A percentile compares a stretch with the other conserved stretches of the same genome.
phyloP scores from a whole-genome alignment of 768 basidiomycete genomes.

The Lactarius vividus region DNA sequence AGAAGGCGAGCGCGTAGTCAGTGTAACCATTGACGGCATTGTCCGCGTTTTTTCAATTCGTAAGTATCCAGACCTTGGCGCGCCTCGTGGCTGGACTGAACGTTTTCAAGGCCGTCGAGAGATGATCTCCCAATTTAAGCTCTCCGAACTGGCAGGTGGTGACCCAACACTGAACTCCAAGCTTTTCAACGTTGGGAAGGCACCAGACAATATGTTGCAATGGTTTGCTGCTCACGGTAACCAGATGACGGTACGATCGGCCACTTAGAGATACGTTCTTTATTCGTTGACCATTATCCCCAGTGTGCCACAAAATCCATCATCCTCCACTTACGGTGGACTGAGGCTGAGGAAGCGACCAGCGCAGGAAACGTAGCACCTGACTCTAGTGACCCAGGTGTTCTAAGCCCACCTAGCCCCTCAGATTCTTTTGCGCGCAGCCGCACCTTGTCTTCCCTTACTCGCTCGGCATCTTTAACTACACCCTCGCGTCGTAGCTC shows the following conservation, averaged over 20 bases:
- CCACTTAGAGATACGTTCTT: background rate
- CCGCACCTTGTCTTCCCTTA: slow-evolving; percentile 50
- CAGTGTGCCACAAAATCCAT: slow-evolving; percentile 88
- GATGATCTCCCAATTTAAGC: slow-evolving; percentile 91
- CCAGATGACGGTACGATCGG: slow-evolving; percentile 74
- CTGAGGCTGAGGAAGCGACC: slow-evolving; percentile 52
- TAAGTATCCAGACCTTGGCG: slow-evolving; percentile 39
- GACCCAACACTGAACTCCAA: slow-evolving; percentile 67
- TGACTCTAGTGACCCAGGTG: slow-evolving; percentile 25
- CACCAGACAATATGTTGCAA: slow-evolving; percentile 88
- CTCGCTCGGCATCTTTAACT: slow-evolving; percentile 49
- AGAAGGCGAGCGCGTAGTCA: slow-evolving; percentile 82
- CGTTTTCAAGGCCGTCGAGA: slow-evolving; percentile 55
- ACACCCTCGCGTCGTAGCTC: slow-evolving; percentile 43
- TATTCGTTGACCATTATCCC: background rate
- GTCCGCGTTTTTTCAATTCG: slow-evolving; percentile 90
- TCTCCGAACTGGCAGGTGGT: slow-evolving; percentile 68
- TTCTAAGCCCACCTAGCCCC: slow-evolving; percentile 30
- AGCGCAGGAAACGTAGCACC: slow-evolving; percentile 22
- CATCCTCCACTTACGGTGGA: slow-evolving; percentile 84
- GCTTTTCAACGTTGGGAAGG: slow-evolving; percentile 72
- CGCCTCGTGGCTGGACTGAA: background rate
- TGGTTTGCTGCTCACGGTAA: slow-evolving; percentile 91
- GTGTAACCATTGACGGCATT: slow-evolving; percentile 89
- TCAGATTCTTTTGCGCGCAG: slow-evolving; percentile 33